Base-by-base conservation (phyloP, 768 basidiomycete genomes). In the Suillus americanus region DNA sequence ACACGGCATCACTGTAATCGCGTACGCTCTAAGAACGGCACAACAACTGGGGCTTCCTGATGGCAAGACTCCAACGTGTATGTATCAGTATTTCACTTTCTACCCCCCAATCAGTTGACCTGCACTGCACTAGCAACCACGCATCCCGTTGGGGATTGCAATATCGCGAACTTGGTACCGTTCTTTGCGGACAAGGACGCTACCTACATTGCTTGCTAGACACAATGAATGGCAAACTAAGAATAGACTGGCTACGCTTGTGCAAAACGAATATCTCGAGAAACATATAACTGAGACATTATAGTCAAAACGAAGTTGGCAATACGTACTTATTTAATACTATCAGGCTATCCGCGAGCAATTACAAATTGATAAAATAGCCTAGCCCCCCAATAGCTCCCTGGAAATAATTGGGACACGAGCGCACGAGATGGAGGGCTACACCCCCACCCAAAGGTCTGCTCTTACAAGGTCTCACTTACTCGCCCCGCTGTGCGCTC, bases 181-280 rank as follows among this genome's bases (percentile, higher is more conserved):
- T 78, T 73, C 68, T 67, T 78, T 38, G 74, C 71, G 8, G 72
- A 71, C 13, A 70, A 71, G 59, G 67, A 74, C 30, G 68, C 77
- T 7, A 43, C 63, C 13, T 73, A 72, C 45, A 30, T 74, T 7
- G 76, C 77, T 0, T 13, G 13, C n/a, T 3, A 25, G 28, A 38
- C 35, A n/a, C 6, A 1, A 35, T 35, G 13, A 43, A 62, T 33
- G 59, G 38, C 12, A 14, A 28, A 61, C 18, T 45, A 12, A 12
- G 38, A 25, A 30, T 45, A 18, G 62, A 43, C 2, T 61, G 13
- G 30, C 45, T 2, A 37, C 16, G 35, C 28, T 20, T 10, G 10
- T 54, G 30, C 51, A 33, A 53, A 28, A 35, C 30, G 5, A 33
- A 33, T 33, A 20, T 33, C 20, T 33, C 12, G 18, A 6, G 18